Percentiles rank a stretch among this genome's conserved stretches.
Evolutionary conservation across 306 rosid species (phyloP).

Genomic region (Prunus mira): DNA sequence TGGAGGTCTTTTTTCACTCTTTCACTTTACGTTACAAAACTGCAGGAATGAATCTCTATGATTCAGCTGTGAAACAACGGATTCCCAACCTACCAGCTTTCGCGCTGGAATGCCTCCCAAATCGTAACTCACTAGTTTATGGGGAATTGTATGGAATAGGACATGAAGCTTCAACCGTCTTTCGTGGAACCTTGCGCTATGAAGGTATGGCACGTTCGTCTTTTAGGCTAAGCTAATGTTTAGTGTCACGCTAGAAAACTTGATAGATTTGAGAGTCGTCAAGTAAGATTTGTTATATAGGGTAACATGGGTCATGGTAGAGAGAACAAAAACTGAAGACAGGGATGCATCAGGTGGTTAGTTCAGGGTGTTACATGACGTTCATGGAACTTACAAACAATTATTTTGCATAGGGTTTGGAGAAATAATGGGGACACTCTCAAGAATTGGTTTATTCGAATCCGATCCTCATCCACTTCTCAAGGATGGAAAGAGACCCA

Average conservation of each 20-base stretch:
- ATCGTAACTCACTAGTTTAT: slow-evolving; percentile 75
- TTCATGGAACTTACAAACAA: slow-evolving; percentile 4
- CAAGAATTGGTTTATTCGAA: slow-evolving; percentile 74
- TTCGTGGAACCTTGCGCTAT: slow-evolving; percentile 95
- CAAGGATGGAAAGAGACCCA: slow-evolving; percentile 47
- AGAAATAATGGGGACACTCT: slow-evolving; percentile 77
- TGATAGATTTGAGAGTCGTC: too few relatives aligned
- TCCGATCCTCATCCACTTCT: slow-evolving; percentile 56
- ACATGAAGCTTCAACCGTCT: slow-evolving; percentile 78
- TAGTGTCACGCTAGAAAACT: background rate
- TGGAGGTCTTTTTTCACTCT: background rate
- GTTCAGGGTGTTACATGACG: background rate
- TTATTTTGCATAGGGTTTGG: slow-evolving; percentile 54
- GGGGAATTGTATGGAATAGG: slow-evolving; percentile 79
- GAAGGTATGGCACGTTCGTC: slow-evolving; percentile 58
- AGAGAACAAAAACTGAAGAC: too few relatives aligned
- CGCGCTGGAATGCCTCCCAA: slow-evolving; percentile 87
- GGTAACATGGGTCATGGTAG: too few relatives aligned
- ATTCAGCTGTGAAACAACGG: slow-evolving; percentile 69
- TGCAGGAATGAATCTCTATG: slow-evolving; percentile 72
- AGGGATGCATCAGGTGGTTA: too few relatives aligned
- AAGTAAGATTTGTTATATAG: too few relatives aligned
- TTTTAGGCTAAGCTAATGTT: slow-evolving; percentile 9
- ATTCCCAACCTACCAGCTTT: slow-evolving; percentile 86
- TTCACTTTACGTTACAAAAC: slow-evolving; percentile 18